Base-by-base conservation (phyloP, 2,329 filamentous ascomycete genomes). In the Seiridium unicorne region DNA sequence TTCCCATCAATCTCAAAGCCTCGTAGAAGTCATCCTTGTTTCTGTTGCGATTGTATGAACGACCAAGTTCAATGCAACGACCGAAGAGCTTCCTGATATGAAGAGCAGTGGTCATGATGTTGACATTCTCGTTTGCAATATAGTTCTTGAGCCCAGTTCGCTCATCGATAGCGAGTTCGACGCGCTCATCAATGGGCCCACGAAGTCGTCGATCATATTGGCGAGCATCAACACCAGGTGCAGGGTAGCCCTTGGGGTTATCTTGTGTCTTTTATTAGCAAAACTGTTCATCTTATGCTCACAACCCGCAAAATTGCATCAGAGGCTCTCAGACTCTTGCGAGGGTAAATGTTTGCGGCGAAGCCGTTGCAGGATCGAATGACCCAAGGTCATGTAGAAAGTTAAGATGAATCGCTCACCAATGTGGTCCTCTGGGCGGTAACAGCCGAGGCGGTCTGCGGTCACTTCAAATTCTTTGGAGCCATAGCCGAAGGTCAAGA, bases 381-480 rank as follows among this genome's bases (percentile, higher is more conserved):
- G 18, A 18, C 34, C 4, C 38, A 13, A 6, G 51, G n/a, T 18
- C 35, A 18, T 34, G 18, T 35, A n/a, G 34, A 6, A 7, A 18
- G 51, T 44, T 18, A 53, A 32, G 35, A 36, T 9, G 38, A 34
- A 47, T 9, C 13, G 36, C 55, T 58, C 26, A 58, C 55, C 55
- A 67, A 94, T 93, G 74, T 94, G 90, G 74, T 94, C 91, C 71
- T 91, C 90, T 7, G 90, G 89, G 59, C 91, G 83, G 76, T 95
- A 95, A 78, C 88, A 91, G 62, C 91, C 91, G 40, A 95, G 84
- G 59, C 91, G 85, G 34, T 93, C 88, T 3, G 85, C 82, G 0
- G 91, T 95, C 64, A 95, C 90, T 75, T 95, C 91, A 68, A 95
- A 95, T 73, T 97, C 93, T 68, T 86, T 86, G 57, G 91, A 92